Evolutionary conservation across 257 asterid species (phyloP).

Genomic region (Pogostemon cablin): DNA sequence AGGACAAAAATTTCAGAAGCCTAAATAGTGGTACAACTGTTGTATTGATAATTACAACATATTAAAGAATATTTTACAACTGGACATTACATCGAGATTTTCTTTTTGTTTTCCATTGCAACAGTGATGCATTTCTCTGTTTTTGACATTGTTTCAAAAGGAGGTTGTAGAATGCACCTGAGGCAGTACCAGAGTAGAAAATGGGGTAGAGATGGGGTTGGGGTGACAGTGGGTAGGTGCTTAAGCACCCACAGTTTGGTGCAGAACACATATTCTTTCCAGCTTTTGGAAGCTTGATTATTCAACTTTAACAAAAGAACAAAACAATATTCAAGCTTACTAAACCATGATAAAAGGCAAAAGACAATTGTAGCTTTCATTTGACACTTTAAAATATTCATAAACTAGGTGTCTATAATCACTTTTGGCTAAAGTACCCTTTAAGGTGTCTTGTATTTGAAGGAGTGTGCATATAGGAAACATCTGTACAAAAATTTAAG

Average conservation of each 20-base stretch:
- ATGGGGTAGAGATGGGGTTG: no score
- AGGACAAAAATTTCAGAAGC: background rate
- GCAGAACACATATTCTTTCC: no score
- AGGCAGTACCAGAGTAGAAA: no score
- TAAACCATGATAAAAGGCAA: background rate
- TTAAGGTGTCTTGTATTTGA: background rate
- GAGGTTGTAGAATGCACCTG: no score
- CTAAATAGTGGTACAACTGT: background rate
- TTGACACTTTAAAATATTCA: background rate
- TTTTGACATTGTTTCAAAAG: no score
- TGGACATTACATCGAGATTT: no score
- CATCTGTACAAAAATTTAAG: no score
- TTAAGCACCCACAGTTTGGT: no score
- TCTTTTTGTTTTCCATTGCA: no score
- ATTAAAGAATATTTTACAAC: background rate
- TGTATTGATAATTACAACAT: background rate
- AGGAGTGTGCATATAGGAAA: background rate
- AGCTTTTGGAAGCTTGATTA: background rate
- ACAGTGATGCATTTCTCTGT: no score
- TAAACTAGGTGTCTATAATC: background rate
- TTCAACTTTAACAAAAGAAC: background rate
- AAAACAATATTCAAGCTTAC: background rate
- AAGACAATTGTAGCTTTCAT: background rate
- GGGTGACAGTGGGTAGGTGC: no score
- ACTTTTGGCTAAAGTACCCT: background rate